Evolutionary conservation across 306 rosid genomes (phyloP), one percentile per base, ranked within the genome.

Genomic region (Malus sylvestris): DNA sequence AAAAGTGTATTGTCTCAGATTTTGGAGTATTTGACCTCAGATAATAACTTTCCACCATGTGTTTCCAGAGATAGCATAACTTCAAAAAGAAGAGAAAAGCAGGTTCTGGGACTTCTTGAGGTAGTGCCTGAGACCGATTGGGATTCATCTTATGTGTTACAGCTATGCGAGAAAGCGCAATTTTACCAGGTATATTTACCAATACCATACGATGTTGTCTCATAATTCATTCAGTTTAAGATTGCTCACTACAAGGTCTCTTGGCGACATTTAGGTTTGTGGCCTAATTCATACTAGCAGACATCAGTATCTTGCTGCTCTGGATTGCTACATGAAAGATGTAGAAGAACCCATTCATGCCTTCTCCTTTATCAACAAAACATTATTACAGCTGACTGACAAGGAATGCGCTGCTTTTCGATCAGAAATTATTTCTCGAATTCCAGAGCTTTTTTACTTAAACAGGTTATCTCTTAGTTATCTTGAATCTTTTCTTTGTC

Each of bases 321-420:
- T 95, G 86, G 97, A 92, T 79, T 88, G 96, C 90, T 95, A 92
- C 69, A 87, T 87, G 93, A 90, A 91, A 81, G 99, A 88, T 85
- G 83, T 76, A 63, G 87, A 88, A 69, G 97, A 92, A 85, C 97
- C 99, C 53, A 82, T 92, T 86, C 93, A 89, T 78, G 90, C 93
- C 70, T 95, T 95, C 86, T 85, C 92, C 84, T 92, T 95, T 82
- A 92, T 95, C 83, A 82, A 90, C 84, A 86, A 76, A 83, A 82
- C 77, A 67, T 82, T 95, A 76, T 62, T 84, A 76, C 88, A 81
- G 86, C 81, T 89, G 78, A 79, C 83, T 74, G 87, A 66, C 57
- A 78, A 83, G 12, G 86, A 88, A 69, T 62, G 2, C 79, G 79
- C 85, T 63, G 85, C 82, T 81, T 83, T 92, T 79, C 92, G 78